Base-by-base conservation (phyloP, 768 basidiomycete genomes). In the Naganishia friedmannii region DNA sequence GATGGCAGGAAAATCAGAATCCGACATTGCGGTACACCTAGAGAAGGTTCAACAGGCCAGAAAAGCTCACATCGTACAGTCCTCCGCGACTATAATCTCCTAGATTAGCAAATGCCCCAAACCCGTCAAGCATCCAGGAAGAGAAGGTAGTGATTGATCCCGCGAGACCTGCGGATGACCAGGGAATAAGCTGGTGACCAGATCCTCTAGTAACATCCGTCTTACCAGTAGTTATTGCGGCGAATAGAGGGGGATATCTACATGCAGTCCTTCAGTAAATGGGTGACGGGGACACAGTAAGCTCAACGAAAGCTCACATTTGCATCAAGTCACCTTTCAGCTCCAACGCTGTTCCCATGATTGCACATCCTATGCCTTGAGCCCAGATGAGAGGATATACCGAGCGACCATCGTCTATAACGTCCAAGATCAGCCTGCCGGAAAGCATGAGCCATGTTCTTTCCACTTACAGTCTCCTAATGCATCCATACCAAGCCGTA, bases 81-180 rank as follows among this genome's bases (percentile, higher is more conserved):
- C 91, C 88, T 60, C 85, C 84, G 57, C 89, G 86, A 67, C 84
- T 78, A 56, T 84, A 85, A 12, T 83, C 79, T 42, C 83, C 83
- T 2, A 85, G 81, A 78, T 97, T 92, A 0, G 89, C 84, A 87
- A 93, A 98, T 0, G 92, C 90, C 66, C 85, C 81, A 76, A 95
- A 98, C 0, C 92, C 81, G 71, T 94, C 91, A 12, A 91, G 78
- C 80, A 97, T 92, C 96, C 96, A 98, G 45, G 88, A 86, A 19
- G 94, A 96, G 83, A 98, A 98, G 1, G 93, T 97, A 12, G 96
- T 99, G 74, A 98, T 81, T 1, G 92, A 95, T 3, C 95, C 96
- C 77, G 96, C 98, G 80, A 97, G 92, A 17, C 92, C 93, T 89
- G 70, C 29, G 23, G 34, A 9, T 12, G 42, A 21, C 2, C 8